phyloP scores from a whole-genome alignment of 495 filamentous ascomycete species.

The Aspergillus bertholletiae region DNA sequence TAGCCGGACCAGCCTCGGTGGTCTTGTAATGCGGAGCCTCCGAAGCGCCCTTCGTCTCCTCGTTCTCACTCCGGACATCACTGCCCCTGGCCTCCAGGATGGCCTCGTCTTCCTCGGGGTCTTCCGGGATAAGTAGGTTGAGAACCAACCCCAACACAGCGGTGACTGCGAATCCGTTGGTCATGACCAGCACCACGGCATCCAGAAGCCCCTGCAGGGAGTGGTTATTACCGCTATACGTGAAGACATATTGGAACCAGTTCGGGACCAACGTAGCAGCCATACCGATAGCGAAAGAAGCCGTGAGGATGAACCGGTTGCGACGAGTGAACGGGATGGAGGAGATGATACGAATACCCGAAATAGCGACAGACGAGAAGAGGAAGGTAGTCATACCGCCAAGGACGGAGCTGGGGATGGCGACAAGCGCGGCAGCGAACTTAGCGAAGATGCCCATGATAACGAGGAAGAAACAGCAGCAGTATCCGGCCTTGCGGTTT shows the following conservation, averaged over 20 bases:
- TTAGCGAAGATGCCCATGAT: constrained; percentile 90
- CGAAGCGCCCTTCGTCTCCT: not conserved
- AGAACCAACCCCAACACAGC: constrained; percentile 68
- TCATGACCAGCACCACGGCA: constrained; percentile 76
- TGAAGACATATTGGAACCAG: constrained; percentile 77
- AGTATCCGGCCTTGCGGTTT: constrained; percentile 82
- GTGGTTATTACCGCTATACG: constrained; percentile 65
- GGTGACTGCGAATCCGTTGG: constrained; percentile 64
- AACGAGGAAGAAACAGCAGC: constrained; percentile 73
- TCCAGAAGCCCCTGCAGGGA: constrained; percentile 75
- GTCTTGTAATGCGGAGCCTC: constrained; percentile 2
- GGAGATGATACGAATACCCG: constrained; percentile 79
- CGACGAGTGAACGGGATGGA: constrained; percentile 77
- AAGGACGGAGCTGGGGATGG: constrained; percentile 76
- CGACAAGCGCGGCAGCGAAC: constrained; percentile 81
- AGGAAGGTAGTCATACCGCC: constrained; percentile 95
- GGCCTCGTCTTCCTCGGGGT: constrained; percentile 59
- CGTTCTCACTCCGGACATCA: constrained; percentile 4
- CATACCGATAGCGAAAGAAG: constrained; percentile 70
- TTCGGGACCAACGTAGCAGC: constrained; percentile 77
- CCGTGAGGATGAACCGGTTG: constrained; percentile 85
- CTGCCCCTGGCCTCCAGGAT: constrained; percentile 18
- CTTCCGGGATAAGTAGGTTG: constrained; percentile 70
- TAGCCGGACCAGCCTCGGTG: not conserved
- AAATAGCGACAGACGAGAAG: constrained; percentile 79